phyloP scores from a whole-genome alignment of 345 rosid species.

The Brassica cretica region DNA sequence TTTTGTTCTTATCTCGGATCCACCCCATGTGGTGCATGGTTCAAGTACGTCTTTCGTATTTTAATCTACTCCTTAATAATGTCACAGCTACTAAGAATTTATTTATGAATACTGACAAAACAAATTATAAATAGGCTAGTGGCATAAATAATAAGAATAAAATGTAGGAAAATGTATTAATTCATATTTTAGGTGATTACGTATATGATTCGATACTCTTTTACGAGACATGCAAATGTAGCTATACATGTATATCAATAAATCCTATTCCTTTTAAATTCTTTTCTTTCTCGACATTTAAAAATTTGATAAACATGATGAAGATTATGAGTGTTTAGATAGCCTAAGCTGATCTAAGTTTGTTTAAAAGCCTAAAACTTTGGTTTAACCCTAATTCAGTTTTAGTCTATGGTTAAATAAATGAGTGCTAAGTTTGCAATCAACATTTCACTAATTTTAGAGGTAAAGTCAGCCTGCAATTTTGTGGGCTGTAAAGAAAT shows the following conservation, averaged over 20 bases:
- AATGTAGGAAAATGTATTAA: neutral
- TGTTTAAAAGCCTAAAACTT: neutral
- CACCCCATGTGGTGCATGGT: conserved; percentile 28
- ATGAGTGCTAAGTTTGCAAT: neutral
- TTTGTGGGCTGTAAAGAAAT: too few species aligned
- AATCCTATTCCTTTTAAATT: neutral
- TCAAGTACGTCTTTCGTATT: neutral
- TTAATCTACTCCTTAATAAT: conserved; percentile 5
- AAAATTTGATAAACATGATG: neutral
- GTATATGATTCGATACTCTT: neutral
- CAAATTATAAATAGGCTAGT: neutral
- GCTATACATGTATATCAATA: neutral
- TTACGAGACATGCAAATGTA: neutral
- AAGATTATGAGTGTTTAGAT: neutral
- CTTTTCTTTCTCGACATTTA: neutral
- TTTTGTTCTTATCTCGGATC: conserved; percentile 30
- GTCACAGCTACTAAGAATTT: neutral
- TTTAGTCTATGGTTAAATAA: neutral
- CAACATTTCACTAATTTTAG: too few species aligned
- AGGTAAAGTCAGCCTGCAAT: neutral
- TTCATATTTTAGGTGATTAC: neutral
- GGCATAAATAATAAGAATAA: neutral
- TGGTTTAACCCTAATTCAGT: neutral
- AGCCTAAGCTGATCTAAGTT: neutral
- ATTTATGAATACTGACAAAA: neutral